Conservation (phyloP, 2,329 filamentous ascomycete species). For the Anthostomella pinea region DNA sequence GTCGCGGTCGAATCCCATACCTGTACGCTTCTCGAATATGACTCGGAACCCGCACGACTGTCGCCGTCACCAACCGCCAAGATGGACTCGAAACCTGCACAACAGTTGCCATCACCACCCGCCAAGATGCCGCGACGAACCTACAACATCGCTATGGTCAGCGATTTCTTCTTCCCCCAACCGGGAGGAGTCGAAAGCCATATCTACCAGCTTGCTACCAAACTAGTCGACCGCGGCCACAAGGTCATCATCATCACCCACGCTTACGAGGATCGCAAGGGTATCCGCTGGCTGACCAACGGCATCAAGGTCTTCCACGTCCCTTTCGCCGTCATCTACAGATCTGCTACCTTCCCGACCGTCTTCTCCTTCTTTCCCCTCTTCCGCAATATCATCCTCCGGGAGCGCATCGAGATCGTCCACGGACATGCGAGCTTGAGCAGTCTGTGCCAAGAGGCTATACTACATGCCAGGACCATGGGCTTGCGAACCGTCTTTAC, state of each 20-base stretch:
- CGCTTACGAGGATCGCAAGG: slow-evolving; percentile 85
- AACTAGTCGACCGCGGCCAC: slow-evolving; percentile 95
- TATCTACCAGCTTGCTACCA: slow-evolving; percentile 95
- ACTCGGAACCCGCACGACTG: slow-evolving; percentile 10
- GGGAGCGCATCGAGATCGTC: slow-evolving; percentile 94
- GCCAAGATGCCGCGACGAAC: slow-evolving; percentile 51
- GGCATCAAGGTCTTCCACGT: slow-evolving; percentile 98
- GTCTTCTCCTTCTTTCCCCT: slow-evolving; percentile 98
- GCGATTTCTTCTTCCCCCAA: slow-evolving; percentile 99
- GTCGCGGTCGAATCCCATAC: too few species aligned
- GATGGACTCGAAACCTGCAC: slow-evolving; percentile 34
- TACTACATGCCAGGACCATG: slow-evolving; percentile 94
- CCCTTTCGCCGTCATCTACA: slow-evolving; percentile 93
- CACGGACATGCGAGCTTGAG: slow-evolving; percentile 96
- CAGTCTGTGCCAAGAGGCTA: slow-evolving; percentile 90
- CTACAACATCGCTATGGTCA: slow-evolving; percentile 84
- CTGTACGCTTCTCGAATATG: slow-evolving; percentile 17
- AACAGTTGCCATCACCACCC: slow-evolving; percentile 8
- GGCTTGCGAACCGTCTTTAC: slow-evolving; percentile 93
- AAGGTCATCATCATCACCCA: slow-evolving; percentile 98
- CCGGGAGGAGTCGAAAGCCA: slow-evolving; percentile 96
- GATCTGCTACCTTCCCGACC: slow-evolving; percentile 88
- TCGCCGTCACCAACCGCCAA: slow-evolving; percentile 24
- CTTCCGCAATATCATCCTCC: slow-evolving; percentile 93
- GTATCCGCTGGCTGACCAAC: slow-evolving; percentile 93